Conservation (phyloP, 345 rosid genomes). For the Aegle marmelos region DNA sequence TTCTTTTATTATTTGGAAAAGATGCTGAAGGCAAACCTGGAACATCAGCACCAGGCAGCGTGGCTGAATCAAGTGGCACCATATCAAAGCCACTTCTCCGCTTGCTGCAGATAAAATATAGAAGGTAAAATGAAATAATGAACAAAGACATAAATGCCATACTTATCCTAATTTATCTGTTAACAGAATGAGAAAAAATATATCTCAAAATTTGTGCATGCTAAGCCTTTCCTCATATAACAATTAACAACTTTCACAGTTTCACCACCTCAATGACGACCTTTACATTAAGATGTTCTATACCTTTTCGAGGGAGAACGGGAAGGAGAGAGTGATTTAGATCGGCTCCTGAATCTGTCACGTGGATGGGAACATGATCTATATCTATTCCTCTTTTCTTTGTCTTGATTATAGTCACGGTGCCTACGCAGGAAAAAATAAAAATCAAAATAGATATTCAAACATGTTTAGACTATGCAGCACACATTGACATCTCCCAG, state of each 20-base stretch:
- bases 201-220: background rate
- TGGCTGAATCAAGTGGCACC: constrained; percentile 18
- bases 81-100: constrained; percentile 31
- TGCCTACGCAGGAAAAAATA: constrained; percentile 2
- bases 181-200: background rate
- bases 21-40: constrained; percentile 20
- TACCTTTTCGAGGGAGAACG: constrained; percentile 30
- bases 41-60: constrained; percentile 14
- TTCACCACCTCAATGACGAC: background rate
- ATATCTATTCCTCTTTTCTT: constrained; percentile 19
- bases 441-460: background rate
- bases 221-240: background rate
- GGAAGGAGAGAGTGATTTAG: constrained; percentile 27
- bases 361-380: constrained; percentile 17
- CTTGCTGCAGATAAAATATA: constrained; percentile 19
- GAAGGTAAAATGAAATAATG: background rate
- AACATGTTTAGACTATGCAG: background rate
- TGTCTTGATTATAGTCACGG: constrained; percentile 19
- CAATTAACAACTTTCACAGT: background rate
- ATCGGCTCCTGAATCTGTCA: constrained; percentile 18
- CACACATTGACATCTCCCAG: background rate
- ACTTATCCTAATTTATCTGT: background rate
- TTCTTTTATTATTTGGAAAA: background rate
- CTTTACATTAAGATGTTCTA: background rate
- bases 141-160: background rate